phyloP scores from a whole-genome alignment of 495 filamentous ascomycete species.

The Penicillium ucsense region DNA sequence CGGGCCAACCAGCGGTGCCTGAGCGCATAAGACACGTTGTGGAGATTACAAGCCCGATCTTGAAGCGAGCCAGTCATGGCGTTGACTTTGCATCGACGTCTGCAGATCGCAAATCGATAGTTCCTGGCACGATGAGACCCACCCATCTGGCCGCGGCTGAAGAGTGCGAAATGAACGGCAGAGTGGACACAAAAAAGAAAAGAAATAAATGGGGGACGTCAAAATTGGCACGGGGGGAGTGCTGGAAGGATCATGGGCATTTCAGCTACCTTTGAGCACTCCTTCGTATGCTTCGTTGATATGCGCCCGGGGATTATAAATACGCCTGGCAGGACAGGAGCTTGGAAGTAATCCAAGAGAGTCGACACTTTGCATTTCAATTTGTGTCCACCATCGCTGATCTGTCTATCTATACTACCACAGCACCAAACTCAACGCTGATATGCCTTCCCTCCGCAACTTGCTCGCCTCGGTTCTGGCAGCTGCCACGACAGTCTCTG shows the following conservation, averaged over 20 bases:
- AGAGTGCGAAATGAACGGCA: background rate
- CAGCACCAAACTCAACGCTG: background rate
- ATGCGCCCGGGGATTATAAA: too few relatives aligned
- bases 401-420: too few relatives aligned
- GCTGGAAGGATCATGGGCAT: too few relatives aligned
- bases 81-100: background rate
- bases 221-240: too few relatives aligned
- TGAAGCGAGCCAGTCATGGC: slow-evolving; percentile 8
- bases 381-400: too few relatives aligned
- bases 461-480: slow-evolving; percentile 7
- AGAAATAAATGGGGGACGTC: background rate
- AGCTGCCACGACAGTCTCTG: slow-evolving; percentile 12
- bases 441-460: slow-evolving; percentile 12
- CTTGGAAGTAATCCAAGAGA: too few relatives aligned
- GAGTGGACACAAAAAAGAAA: slow-evolving; percentile 5
- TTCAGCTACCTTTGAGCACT: too few relatives aligned
- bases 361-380: too few relatives aligned
- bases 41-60: background rate
- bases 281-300: too few relatives aligned
- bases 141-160: background rate
- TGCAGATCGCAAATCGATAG: slow-evolving; percentile 14
- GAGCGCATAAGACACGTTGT: too few relatives aligned
- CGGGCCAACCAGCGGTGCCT: too few relatives aligned
- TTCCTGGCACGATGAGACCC: slow-evolving; percentile 10
- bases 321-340: too few relatives aligned